These are phyloP conservation scores for Handroanthus guayacan DNA, from an alignment of 257 asterid species.

Conservation along the genomic window DNA sequence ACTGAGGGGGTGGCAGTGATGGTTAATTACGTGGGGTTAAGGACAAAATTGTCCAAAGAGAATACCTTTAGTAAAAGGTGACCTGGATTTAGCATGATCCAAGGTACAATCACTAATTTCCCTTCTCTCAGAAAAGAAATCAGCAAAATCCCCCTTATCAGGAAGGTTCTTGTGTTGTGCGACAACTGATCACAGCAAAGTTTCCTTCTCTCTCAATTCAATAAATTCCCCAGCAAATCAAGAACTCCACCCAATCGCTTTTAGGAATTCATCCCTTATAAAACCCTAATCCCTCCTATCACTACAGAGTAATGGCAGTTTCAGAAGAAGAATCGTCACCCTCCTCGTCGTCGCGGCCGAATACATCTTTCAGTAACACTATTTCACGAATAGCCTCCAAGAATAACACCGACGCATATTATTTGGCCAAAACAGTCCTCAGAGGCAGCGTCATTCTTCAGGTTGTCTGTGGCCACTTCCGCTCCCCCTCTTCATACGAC, in stretches of 20 bases:
- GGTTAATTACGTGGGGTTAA: no score
- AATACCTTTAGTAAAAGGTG: no score
- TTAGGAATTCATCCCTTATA: neutral
- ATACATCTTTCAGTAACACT: slow-evolving; percentile 28
- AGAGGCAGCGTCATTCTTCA: slow-evolving; percentile 88
- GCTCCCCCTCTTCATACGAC: slow-evolving; percentile 71
- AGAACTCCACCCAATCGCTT: neutral
- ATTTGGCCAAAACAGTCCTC: slow-evolving; percentile 86
- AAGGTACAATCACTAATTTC: no score
- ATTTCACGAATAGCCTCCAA: slow-evolving; percentile 51
- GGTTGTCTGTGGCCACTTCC: slow-evolving; percentile 84
- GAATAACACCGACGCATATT: slow-evolving; percentile 48
- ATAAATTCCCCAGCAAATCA: neutral
- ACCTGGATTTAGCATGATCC: no score
- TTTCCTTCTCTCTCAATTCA: slow-evolving; percentile 27
- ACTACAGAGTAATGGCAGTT: slow-evolving; percentile 36
- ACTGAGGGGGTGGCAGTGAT: no score
- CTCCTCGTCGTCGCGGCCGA: slow-evolving; percentile 66
- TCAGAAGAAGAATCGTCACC: slow-evolving; percentile 50
- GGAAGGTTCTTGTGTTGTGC: neutral
- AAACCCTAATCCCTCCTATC: slow-evolving; percentile 34
- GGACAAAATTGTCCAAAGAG: no score
- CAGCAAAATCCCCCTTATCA: neutral
- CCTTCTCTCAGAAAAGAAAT: neutral
- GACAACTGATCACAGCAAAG: neutral